Percentiles rank a stretch among this genome's conserved stretches.
Evolutionary conservation across 1,139 yeast genomes (phyloP).

Genomic region (Lipomyces yarrowii): DNA sequence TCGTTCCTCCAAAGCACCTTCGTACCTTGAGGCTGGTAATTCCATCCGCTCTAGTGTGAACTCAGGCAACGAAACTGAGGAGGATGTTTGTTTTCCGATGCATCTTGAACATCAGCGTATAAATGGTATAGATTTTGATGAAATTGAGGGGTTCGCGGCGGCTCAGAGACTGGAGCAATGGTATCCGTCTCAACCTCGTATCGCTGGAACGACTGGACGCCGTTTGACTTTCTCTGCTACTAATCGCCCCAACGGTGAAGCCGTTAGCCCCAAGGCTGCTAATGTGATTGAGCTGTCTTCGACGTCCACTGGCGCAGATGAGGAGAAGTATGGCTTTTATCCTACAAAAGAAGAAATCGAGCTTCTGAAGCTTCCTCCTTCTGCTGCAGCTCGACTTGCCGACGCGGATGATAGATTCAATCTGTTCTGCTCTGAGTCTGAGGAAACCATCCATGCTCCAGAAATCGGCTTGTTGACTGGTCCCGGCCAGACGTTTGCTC

Average conservation of each 20-base stretch:
- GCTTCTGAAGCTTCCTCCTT: constrained; percentile 24
- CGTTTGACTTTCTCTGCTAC: constrained; percentile 23
- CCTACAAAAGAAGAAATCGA: constrained; percentile 9
- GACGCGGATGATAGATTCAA: constrained; percentile 63
- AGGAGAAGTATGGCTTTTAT: constrained; percentile 8
- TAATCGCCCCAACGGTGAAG: constrained; percentile 7
- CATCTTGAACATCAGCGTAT: constrained; percentile 55
- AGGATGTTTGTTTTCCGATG: constrained; percentile 97
- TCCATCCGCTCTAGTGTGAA: constrained; percentile 37
- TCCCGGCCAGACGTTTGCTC: constrained; percentile 65
- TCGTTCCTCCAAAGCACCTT: neutral
- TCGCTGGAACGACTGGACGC: constrained; percentile 19
- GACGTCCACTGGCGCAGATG: constrained; percentile 2
- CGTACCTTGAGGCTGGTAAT: constrained; percentile 21
- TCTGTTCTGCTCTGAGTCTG: constrained; percentile 77
- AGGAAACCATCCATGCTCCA: constrained; percentile 87
- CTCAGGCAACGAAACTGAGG: constrained; percentile 72
- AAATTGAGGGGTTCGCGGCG: constrained; percentile 44
- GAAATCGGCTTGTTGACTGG: constrained; percentile 74
- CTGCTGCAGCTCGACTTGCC: constrained; percentile 21
- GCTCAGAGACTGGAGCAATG: constrained; percentile 34
- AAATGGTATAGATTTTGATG: constrained; percentile 44
- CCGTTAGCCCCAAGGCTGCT: constrained; percentile 8
- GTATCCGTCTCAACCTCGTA: constrained; percentile 25
- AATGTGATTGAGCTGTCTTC: constrained; percentile 5